Conservation (phyloP, 2,329 filamentous ascomycete genomes). For the Cladorrhinum sp. region DNA sequence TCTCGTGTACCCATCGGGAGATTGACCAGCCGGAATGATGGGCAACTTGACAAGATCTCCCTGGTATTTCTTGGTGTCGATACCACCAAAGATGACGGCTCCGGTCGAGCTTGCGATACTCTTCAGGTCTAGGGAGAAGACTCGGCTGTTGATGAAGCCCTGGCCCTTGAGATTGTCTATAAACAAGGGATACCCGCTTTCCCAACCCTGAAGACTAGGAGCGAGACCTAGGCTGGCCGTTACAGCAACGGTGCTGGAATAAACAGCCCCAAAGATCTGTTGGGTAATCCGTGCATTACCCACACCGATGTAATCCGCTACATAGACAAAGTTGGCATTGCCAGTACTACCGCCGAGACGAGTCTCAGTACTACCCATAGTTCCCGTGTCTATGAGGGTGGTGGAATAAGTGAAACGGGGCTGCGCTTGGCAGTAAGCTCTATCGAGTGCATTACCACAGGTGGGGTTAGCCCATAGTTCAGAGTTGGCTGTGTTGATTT, state of each 20-base stretch:
- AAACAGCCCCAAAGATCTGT: conserved; percentile 35
- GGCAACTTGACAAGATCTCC: conserved; percentile 55
- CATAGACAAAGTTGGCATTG: conserved; percentile 13
- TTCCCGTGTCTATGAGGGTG: conserved; percentile 4
- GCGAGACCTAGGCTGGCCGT: conserved; percentile 38
- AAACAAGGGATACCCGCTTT: conserved; percentile 34
- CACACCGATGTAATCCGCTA: conserved; percentile 14
- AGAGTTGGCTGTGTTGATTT: conserved; percentile 20
- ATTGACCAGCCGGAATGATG: conserved; percentile 46
- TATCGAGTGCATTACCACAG: conserved; percentile 6
- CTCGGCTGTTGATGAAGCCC: conserved; percentile 38
- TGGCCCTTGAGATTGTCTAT: conserved; percentile 36
- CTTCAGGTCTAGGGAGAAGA: conserved; percentile 30
- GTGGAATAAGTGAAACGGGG: conserved; percentile 14
- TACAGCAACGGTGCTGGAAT: conserved; percentile 30
- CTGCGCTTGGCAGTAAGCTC: conserved; percentile 12
- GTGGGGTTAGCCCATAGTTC: conserved; percentile 23
- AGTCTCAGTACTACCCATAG: not conserved
- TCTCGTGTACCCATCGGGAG: conserved; percentile 30
- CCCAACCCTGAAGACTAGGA: conserved; percentile 35
- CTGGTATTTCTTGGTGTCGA: conserved; percentile 54
- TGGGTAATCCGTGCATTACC: conserved; percentile 10
- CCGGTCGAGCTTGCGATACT: conserved; percentile 12
- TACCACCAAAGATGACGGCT: conserved; percentile 51
- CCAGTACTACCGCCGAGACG: conserved; percentile 1